Evolutionary conservation across 2,329 filamentous ascomycete species (phyloP).

Genomic region (Colletotrichum sp.): DNA sequence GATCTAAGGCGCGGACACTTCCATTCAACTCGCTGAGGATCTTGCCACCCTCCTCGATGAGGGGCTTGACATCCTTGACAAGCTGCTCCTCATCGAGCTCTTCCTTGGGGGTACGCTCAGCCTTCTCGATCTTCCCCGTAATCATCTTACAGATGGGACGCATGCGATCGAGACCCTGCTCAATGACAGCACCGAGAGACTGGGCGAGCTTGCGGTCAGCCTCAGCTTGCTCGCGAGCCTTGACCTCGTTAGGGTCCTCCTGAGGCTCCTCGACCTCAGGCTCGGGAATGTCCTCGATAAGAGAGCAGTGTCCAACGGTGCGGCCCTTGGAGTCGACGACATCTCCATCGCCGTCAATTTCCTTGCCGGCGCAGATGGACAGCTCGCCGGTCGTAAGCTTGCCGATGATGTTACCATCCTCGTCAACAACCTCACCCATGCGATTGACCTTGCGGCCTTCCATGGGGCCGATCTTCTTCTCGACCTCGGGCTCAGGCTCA

Average conservation of each 20-base stretch:
- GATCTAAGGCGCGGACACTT: constrained; percentile 84
- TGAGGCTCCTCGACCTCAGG: constrained; percentile 49
- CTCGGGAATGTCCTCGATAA: constrained; percentile 63
- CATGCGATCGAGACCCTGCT: constrained; percentile 82
- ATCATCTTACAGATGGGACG: constrained; percentile 88
- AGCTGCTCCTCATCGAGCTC: constrained; percentile 90
- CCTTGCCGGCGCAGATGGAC: constrained; percentile 67
- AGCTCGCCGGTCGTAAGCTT: constrained; percentile 72
- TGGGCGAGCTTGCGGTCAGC: constrained; percentile 78
- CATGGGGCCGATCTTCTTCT: constrained; percentile 56
- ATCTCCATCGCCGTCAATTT: constrained; percentile 73
- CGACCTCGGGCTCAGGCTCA: constrained; percentile 49
- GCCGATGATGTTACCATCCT: constrained; percentile 64
- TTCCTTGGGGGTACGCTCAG: constrained; percentile 80
- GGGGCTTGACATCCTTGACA: constrained; percentile 82
- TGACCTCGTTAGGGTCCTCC: constrained; percentile 50
- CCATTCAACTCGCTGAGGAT: constrained; percentile 89
- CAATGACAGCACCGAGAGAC: constrained; percentile 74
- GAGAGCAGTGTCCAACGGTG: constrained; percentile 69
- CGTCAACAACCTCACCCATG: constrained; percentile 63
- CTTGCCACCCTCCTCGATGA: constrained; percentile 84
- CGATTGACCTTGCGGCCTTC: constrained; percentile 60
- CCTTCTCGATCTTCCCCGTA: constrained; percentile 79
- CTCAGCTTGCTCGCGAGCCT: constrained; percentile 61
- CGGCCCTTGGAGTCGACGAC: constrained; percentile 72